Conservation (phyloP, 2,329 filamentous ascomycete genomes). For the Ascochyta viciae-villosae region DNA sequence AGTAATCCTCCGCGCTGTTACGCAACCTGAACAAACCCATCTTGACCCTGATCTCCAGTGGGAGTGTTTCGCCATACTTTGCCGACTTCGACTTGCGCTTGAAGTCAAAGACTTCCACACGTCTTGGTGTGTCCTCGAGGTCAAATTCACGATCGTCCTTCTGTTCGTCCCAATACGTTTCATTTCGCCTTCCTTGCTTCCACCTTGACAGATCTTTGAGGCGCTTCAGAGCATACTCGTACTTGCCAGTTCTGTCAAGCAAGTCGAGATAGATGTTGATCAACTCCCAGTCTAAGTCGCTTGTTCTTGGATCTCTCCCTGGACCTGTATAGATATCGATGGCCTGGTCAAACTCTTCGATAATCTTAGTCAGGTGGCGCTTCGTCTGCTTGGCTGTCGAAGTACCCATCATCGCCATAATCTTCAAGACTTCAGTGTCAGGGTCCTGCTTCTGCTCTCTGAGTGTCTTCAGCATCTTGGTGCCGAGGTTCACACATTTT, state of each 20-base stretch:
- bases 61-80: conserved; percentile 76
- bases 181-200: conserved; percentile 77
- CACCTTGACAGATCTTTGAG: conserved; percentile 79
- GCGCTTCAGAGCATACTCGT: conserved; percentile 70
- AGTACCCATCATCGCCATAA: conserved; percentile 64
- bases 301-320: conserved; percentile 51
- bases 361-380: conserved; percentile 56
- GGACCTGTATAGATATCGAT: conserved; percentile 57
- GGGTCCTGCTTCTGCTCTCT: conserved; percentile 50
- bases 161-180: conserved; percentile 78
- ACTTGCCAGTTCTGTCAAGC: conserved; percentile 69
- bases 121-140: conserved; percentile 70
- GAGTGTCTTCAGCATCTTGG: conserved; percentile 60
- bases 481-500: conserved; percentile 51
- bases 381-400: conserved; percentile 56
- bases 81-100: conserved; percentile 60
- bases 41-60: conserved; percentile 82
- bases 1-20: conserved; percentile 64
- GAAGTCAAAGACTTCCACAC: conserved; percentile 68
- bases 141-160: conserved; percentile 93
- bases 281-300: conserved; percentile 75
- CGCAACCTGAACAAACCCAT: conserved; percentile 83
- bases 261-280: conserved; percentile 86
- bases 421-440: conserved; percentile 61
- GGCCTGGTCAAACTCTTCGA: conserved; percentile 60